These are phyloP conservation scores for Candida boleticola DNA, from an alignment of 805 yeast species.

Conservation along the genomic window DNA sequence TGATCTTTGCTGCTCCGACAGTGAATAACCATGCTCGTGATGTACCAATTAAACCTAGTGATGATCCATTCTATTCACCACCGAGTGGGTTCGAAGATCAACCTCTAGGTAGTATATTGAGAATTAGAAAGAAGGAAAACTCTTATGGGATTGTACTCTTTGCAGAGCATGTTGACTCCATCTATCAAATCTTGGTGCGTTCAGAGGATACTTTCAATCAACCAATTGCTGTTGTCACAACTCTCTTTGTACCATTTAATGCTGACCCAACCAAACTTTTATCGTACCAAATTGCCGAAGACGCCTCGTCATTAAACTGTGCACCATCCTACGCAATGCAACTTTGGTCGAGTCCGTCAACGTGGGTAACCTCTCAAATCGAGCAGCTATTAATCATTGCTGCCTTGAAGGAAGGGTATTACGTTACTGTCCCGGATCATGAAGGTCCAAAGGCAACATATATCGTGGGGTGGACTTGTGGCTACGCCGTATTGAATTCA, in stretches of 20 bases:
- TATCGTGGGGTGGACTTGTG: slow-evolving; percentile 30
- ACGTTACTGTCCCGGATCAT: slow-evolving; percentile 33
- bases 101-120: slow-evolving; percentile 22
- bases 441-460: slow-evolving; percentile 33
- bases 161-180: slow-evolving; percentile 15
- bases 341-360: slow-evolving; percentile 7
- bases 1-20: slow-evolving; percentile 26
- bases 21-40: neutral
- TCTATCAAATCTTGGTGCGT: slow-evolving; percentile 23
- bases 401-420: slow-evolving; percentile 28
- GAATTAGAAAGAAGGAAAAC: slow-evolving; percentile 18
- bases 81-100: slow-evolving; percentile 19
- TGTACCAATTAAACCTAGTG: neutral
- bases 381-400: slow-evolving; percentile 11
- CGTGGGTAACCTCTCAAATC: slow-evolving; percentile 14
- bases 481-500: slow-evolving; percentile 28
- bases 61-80: slow-evolving; percentile 21
- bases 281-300: slow-evolving; percentile 23
- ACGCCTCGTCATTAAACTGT: slow-evolving; percentile 17
- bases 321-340: slow-evolving; percentile 20
- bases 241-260: slow-evolving; percentile 20
- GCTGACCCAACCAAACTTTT: slow-evolving; percentile 20
- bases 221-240: slow-evolving; percentile 16
- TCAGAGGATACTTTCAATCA: slow-evolving; percentile 18
- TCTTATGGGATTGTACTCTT: slow-evolving; percentile 14